These are phyloP conservation scores for Colletotrichum kahawae DNA, from an alignment of 2,329 filamentous ascomycete genomes.

Conservation along the genomic window DNA sequence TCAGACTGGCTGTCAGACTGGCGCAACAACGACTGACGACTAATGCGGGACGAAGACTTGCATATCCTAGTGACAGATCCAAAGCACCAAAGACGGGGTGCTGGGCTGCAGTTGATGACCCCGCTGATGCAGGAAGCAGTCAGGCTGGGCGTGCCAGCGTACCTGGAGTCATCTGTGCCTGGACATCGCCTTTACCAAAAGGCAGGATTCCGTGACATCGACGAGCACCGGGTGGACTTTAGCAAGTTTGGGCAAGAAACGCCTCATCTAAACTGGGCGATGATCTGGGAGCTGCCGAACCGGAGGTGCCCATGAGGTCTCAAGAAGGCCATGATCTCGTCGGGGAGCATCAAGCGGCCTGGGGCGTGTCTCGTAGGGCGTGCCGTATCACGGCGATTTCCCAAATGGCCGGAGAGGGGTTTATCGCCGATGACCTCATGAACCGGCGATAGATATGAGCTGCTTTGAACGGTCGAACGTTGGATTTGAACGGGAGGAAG, in stretches of 20 bases:
- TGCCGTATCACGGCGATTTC: neutral
- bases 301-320: neutral
- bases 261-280: conserved; percentile 18
- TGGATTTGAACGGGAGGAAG: neutral
- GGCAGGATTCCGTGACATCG: conserved; percentile 38
- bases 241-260: neutral
- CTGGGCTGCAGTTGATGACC: conserved; percentile 36
- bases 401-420: neutral
- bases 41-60: conserved; percentile 31
- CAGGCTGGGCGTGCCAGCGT: conserved; percentile 36
- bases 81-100: conserved; percentile 39
- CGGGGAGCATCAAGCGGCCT: neutral
- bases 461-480: neutral
- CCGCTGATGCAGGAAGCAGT: conserved; percentile 41
- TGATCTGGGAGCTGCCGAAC: conserved; percentile 21
- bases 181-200: conserved; percentile 38
- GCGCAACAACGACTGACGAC: neutral
- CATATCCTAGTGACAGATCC: conserved; percentile 43
- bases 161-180: conserved; percentile 39
- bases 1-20: neutral
- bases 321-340: neutral
- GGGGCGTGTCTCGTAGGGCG: neutral
- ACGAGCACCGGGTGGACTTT: conserved; percentile 9
- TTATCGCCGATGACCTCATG: neutral
- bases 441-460: neutral